phyloP scores from a whole-genome alignment of 306 rosid species.

The Quercus wislizeni region DNA sequence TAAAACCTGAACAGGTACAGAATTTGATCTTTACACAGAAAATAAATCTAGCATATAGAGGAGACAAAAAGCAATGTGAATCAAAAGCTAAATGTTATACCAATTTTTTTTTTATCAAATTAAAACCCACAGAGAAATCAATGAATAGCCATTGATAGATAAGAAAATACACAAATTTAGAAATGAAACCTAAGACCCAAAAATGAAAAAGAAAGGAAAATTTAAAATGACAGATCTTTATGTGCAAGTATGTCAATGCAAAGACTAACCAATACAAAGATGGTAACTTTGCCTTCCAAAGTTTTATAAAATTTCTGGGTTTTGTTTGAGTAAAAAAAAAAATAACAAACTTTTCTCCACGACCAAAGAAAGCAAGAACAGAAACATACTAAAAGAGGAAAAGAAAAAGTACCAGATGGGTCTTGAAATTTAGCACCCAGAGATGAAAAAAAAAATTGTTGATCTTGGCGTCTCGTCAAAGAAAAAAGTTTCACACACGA shows the following conservation, averaged over 20 bases:
- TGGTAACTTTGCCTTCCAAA: no score
- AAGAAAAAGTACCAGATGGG: background rate
- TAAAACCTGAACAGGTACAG: background rate
- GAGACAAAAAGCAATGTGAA: background rate
- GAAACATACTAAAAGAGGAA: background rate
- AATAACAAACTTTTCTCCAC: background rate
- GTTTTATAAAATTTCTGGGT: no score
- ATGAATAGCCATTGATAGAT: background rate
- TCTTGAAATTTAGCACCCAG: conserved; percentile 2
- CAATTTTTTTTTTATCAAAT: background rate
- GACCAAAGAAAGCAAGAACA: background rate
- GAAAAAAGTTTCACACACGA: background rate
- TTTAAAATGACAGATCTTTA: background rate
- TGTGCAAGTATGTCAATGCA: background rate
- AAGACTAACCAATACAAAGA: background rate
- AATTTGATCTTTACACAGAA: background rate
- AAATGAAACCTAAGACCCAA: background rate
- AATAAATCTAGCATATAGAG: background rate
- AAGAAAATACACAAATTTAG: background rate
- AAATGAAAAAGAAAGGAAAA: background rate
- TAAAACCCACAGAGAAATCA: background rate
- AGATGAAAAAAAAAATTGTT: background rate
- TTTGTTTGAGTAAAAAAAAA: background rate
- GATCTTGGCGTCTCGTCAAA: background rate
- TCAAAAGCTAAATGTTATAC: background rate